Evolutionary conservation across 2,329 filamentous ascomycete genomes (phyloP).

Genomic region (Sodiomyces alkalinus): DNA sequence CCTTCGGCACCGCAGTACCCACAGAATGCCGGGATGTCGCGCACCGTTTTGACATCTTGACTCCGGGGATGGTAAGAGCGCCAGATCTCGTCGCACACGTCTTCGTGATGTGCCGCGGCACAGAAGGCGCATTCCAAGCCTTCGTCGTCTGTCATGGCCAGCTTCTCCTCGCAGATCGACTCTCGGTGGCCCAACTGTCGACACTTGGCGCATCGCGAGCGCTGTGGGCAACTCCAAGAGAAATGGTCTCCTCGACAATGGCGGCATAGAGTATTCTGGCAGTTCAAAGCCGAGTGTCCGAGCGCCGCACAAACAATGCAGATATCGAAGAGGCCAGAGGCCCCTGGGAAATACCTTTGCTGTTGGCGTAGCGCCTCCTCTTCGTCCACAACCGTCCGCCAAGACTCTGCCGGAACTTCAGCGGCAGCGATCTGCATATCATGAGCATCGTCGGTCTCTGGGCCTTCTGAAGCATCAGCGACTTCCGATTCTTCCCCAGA

Average conservation of each 20-base stretch:
- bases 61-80: constrained; percentile 32
- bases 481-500: not conserved
- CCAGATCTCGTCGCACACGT: constrained; percentile 46
- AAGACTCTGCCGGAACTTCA: constrained; percentile 9
- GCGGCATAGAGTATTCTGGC: constrained; percentile 29
- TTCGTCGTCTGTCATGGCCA: constrained; percentile 35
- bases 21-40: constrained; percentile 34
- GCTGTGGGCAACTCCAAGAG: constrained; percentile 33
- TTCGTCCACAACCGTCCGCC: constrained; percentile 3
- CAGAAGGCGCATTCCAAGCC: constrained; percentile 47
- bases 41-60: constrained; percentile 29
- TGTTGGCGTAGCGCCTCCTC: constrained; percentile 23
- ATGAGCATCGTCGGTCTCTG: constrained; percentile 7
- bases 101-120: constrained; percentile 40
- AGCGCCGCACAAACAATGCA: constrained; percentile 36
- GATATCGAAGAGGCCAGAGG: constrained; percentile 23
- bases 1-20: constrained; percentile 36
- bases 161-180: constrained; percentile 37
- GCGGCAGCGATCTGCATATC: no score
- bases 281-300: constrained; percentile 29
- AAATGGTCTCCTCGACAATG: constrained; percentile 34
- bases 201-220: constrained; percentile 41
- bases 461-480: not conserved
- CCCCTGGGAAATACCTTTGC: constrained; percentile 35
- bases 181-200: constrained; percentile 43